Base-by-base conservation (phyloP, 2,329 filamentous ascomycete species). In the Diaporthe australafricana region DNA sequence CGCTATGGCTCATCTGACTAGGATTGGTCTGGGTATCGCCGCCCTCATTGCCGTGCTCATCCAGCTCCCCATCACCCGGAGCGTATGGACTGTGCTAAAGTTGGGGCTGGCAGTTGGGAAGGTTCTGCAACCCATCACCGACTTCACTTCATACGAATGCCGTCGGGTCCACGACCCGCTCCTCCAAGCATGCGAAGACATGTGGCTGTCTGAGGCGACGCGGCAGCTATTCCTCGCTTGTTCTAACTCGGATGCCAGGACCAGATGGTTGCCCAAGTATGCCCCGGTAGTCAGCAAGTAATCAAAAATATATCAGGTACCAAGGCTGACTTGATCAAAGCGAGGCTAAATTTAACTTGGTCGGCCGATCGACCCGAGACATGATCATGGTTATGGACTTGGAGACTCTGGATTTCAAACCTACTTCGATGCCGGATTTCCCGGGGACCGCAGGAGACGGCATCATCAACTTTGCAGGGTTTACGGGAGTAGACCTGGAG, bases 371-470 rank as follows among this genome's bases (percentile, higher is more conserved):
- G 1, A 71, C 75, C 3, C 73, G 71, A 20, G 82, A 83, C 70
- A 77, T 78, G 5, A 67, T 83, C 20, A 70, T 82, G 3, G 78
- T 75, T 3, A 27, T 83, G 12, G 75, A 83, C 25, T 75, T 83
- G 20, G 81, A 83, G 63, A 77, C 74, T 2, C 77, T 80, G 27
- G 66, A 75, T 3, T 57, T 75, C 20, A 78, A 76, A 2, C 55
- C 67, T 1, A 73, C 83, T 16, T 68, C 72, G 9, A 81, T 77
- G 1, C 70, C 75, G 0, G 78, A 71, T 0, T 83, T 77, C 38
- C 27, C 74, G 4, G 81, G 81, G 0, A 80, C 78, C 0, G 73
- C 72, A 5, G 79, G 78, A 7, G 81, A 83, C 40, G 78, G 77
- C 0, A 71, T 79, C 0, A 72, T 83, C 4, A 73, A 78, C 27